Base-by-base conservation (phyloP, 2,329 filamentous ascomycete genomes). In the Exutisphaerella laricina region DNA sequence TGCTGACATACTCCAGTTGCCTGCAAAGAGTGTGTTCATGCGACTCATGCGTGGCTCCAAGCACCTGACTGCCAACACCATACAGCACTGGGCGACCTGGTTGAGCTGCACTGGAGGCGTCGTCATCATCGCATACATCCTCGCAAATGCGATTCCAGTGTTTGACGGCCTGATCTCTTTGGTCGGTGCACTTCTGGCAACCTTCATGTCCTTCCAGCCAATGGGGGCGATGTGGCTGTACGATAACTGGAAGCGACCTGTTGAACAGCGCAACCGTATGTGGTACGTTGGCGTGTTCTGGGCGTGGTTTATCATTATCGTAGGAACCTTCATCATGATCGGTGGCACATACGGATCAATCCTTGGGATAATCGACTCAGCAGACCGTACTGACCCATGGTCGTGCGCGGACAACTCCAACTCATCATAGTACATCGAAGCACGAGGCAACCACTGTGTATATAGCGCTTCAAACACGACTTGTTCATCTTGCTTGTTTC, bases 301-400 rank as follows among this genome's bases (percentile, higher is more conserved):
- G 42, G 41, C 39, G 18, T 17, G 48, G 6, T 65, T 66, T 34
- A 57, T 70, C 8, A 53, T 70, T 18, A 37, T 63, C 2, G 44
- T 54, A 3, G 66, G 67, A 4, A 59, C 56, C 0, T 72, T 71
- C 41, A 49, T 72, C 12, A 70, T 64, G 54, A 54, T 71, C 28
- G 65, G 58, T 1, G 70, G 69, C 1, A 71, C 69, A 0, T 72
- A 71, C 35, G 69, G 68, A 1, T 68, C 68, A 0, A 56, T 72
- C 12, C 53, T 69, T 7, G 61, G 56, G 2, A 66, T 70, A n/a
- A 60, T 68, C 12, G 55, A 66, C 21, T 46, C 47, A 7, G 14
- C 28, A 5, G 43, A 41, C 32, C 41, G 50, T 6, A 48, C 42
- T 2, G 38, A 31, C 12, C 48, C 52, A 7, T 55, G 52, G 52